Percentiles rank a stretch among this genome's conserved stretches.
These are phyloP conservation scores for Singerocomus inundabilis DNA, from an alignment of 1,284 basidiomycete species.

Conservation along the genomic window DNA sequence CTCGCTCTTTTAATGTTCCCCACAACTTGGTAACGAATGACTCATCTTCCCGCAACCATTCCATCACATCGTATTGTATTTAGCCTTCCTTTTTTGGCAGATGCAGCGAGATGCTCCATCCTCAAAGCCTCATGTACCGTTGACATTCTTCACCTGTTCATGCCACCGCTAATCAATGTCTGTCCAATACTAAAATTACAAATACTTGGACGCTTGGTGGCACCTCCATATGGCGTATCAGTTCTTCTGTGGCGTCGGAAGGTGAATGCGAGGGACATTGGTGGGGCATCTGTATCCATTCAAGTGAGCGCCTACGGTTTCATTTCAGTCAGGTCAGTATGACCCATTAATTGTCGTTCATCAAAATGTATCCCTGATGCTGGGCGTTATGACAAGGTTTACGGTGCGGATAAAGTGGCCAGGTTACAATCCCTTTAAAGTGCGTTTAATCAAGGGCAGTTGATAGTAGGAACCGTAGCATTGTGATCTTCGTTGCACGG, in stretches of 20 bases:
- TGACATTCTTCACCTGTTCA: background rate
- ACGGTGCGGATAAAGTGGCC: background rate
- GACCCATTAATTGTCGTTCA: slow-evolving; percentile 1
- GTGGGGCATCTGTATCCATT: background rate
- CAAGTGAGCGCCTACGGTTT: slow-evolving; percentile 7
- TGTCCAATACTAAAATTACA: background rate
- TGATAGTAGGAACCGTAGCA: background rate
- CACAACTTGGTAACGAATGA: slow-evolving; percentile 27
- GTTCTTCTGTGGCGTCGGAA: background rate
- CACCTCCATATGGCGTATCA: background rate
- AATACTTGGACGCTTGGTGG: too few relatives aligned
- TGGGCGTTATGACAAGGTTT: background rate
- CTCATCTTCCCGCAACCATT: slow-evolving; percentile 15
- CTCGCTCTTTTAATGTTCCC: slow-evolving; percentile 19
- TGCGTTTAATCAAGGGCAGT: background rate
- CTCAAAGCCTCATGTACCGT: too few relatives aligned
- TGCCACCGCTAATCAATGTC: background rate
- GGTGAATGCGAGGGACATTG: background rate
- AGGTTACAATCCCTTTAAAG: background rate
- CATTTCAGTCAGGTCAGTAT: slow-evolving; percentile 9
- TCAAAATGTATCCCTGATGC: background rate
- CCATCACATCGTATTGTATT: slow-evolving; percentile 6
- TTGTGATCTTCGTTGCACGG: background rate
- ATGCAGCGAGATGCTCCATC: too few relatives aligned
- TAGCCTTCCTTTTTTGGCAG: background rate